Evolutionary conservation across 2,329 filamentous ascomycete species (phyloP), one percentile per base, ranked within the genome.

Genomic region (Diplodia sapinea): DNA sequence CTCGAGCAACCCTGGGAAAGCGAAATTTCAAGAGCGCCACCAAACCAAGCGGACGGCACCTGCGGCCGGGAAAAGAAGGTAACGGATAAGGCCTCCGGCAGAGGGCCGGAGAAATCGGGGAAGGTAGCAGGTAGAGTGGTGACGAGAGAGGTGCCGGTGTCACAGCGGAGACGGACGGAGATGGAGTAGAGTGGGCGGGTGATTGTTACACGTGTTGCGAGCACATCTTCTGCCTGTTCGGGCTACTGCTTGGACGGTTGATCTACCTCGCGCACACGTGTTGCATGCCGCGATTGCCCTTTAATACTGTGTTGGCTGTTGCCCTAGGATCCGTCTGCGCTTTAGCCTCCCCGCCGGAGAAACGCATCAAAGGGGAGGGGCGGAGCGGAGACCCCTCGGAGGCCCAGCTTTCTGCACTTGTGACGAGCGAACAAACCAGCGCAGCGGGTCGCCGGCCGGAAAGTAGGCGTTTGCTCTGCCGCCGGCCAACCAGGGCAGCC

Each of bases 251-350:
- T n/a, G 40, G 40, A 12, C 40, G 40, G 23, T 51, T 63, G 59
- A 63, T 63, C 59, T 50, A 51, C 59, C 59, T 38, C 59, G 47
- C 29, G 59, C 59, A 63, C 56, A 63, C 43, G 59, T 63, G 59
- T 51, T 31, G 31, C 59, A 63, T 51, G 57, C 57, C 57, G 40
- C 57, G 57, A 20, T 59, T 49, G 26, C 59, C 59, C 59, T 63
- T 63, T 63, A 63, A 63, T 63, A 38, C 13, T 49, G 13, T 17
- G 15, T 7, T 6, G 20, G 17, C 40, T 17, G 20, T 15, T 23
- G 51, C 20, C 51, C 51, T 54, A 17, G 49, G 2, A 47, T 47
- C 40, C 38, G 50, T 26, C 50, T 15, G 50, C 33, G 12, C 38
- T 33, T 3, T 36, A 36, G 31, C 29, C 31, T 33, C 57, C 57